Evolutionary conservation across 2,329 filamentous ascomycete species (phyloP).

Genomic region (Cadophora sp.): DNA sequence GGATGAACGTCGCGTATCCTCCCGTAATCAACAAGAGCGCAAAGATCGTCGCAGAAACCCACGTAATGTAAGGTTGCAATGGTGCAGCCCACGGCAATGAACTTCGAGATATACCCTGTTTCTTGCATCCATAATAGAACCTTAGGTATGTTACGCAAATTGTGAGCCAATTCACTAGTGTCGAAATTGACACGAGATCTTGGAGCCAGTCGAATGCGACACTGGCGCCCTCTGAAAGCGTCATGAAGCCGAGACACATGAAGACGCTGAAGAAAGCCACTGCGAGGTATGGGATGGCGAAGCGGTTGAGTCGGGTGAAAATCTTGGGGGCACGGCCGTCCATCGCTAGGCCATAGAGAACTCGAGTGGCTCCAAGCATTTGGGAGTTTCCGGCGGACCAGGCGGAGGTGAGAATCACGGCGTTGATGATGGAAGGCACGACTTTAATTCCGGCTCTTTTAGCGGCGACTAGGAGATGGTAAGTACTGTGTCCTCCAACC

Average conservation of each 20-base stretch:
- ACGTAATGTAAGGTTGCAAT: conserved; percentile 65
- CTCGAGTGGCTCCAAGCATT: conserved; percentile 64
- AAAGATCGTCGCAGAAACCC: conserved; percentile 57
- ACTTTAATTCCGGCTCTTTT: conserved; percentile 70
- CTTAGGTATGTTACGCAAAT: conserved; percentile 66
- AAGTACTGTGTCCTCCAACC: too few relatives aligned
- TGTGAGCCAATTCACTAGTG: conserved; percentile 67
- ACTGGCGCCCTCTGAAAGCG: conserved; percentile 61
- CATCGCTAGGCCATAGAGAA: conserved; percentile 65
- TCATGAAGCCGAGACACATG: conserved; percentile 71
- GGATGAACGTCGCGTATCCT: conserved; percentile 70
- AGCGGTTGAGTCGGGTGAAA: conserved; percentile 62
- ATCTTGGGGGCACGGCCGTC: conserved; percentile 59
- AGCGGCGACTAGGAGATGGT: conserved; percentile 60
- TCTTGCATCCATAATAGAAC: conserved; percentile 59
- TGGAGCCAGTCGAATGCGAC: conserved; percentile 72
- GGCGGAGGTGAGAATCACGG: conserved; percentile 74
- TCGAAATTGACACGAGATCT: conserved; percentile 66
- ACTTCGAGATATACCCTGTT: conserved; percentile 58
- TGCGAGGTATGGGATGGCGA: conserved; percentile 61
- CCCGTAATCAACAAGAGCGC: conserved; percentile 63
- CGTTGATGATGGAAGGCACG: conserved; percentile 78
- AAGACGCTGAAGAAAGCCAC: conserved; percentile 42
- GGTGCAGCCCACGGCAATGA: conserved; percentile 61
- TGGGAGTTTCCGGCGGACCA: conserved; percentile 74